phyloP scores from a whole-genome alignment of 345 rosid species.

The Eucalyptus brandiana region DNA sequence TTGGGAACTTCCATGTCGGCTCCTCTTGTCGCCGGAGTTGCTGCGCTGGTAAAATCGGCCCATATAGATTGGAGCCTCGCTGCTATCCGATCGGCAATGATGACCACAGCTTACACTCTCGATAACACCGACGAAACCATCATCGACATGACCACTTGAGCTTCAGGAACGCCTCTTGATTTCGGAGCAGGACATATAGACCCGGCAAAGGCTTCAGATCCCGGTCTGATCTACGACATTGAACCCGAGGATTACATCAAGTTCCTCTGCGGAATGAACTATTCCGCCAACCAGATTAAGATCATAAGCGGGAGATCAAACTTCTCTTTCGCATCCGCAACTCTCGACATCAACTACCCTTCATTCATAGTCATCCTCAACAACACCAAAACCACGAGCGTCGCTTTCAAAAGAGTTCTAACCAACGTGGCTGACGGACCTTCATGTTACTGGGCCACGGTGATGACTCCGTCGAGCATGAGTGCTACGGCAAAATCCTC shows the following conservation, averaged over 20 bases:
- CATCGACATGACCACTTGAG: conserved; percentile 9
- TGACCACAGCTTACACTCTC: too few species aligned
- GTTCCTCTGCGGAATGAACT: conserved; percentile 26
- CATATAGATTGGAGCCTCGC: too few species aligned
- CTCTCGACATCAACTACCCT: conserved; percentile 37
- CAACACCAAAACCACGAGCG: conserved; percentile 22
- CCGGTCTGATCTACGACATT: conserved; percentile 31
- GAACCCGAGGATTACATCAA: conserved; percentile 10
- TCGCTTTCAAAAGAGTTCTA: conserved; percentile 22
- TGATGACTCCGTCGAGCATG: conserved; percentile 15
- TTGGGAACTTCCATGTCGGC: too few species aligned
- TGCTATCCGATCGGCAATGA: too few species aligned
- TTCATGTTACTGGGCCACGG: conserved; percentile 2
- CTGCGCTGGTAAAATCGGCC: too few species aligned
- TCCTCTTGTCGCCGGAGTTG: too few species aligned
- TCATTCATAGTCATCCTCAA: conserved; percentile 35
- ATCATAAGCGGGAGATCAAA: conserved; percentile 9
- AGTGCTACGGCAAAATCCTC: conserved; percentile 12
- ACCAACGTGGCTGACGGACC: conserved; percentile 15
- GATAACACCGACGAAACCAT: too few species aligned
- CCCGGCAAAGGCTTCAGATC: conserved; percentile 28
- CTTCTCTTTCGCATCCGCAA: conserved; percentile 5
- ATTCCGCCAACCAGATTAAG: conserved; percentile 11
- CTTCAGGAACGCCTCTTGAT: conserved; percentile 30
- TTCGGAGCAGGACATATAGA: conserved; percentile 35